phyloP scores from a whole-genome alignment of 2,329 filamentous ascomycete genomes.

The Chaetomiaceae sp. region DNA sequence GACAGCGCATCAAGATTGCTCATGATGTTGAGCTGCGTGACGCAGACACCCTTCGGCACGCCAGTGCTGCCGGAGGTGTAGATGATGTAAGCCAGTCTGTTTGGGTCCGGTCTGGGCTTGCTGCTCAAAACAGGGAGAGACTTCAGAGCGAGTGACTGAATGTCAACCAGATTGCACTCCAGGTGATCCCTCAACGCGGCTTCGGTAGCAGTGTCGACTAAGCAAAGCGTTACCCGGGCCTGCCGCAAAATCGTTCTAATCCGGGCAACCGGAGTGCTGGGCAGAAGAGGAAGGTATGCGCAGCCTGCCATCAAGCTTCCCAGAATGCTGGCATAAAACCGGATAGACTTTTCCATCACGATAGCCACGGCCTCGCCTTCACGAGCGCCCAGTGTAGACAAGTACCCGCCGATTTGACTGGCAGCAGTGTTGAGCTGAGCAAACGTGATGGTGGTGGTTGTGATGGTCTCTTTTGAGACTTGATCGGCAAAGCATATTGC shows the following conservation, averaged over 20 bases:
- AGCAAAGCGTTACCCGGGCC: constrained; percentile 43
- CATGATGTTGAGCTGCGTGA: constrained; percentile 69
- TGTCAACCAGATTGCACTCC: constrained; percentile 28
- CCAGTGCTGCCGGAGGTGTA: constrained; percentile 83
- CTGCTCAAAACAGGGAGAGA: constrained; percentile 34
- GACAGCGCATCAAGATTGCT: constrained; percentile 67
- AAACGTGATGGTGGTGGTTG: constrained; percentile 53
- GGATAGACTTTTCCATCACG: constrained; percentile 67
- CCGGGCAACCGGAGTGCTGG: constrained; percentile 60
- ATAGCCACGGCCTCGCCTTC: constrained; percentile 61
- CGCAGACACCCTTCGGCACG: constrained; percentile 69
- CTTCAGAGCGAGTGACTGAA: constrained; percentile 25
- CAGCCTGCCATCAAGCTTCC: constrained; percentile 68
- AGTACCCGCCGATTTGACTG: constrained; percentile 54
- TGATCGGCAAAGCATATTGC: constrained; percentile 60
- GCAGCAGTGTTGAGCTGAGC: constrained; percentile 54
- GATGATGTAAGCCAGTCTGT: constrained; percentile 65
- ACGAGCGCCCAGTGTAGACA: constrained; percentile 42
- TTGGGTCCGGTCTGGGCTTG: constrained; percentile 33
- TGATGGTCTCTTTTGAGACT: constrained; percentile 33
- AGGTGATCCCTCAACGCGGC: constrained; percentile 13
- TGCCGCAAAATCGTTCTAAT: constrained; percentile 57
- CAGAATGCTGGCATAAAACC: constrained; percentile 68
- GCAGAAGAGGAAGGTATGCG: constrained; percentile 73
- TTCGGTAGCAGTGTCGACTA: constrained; percentile 33